A percentile compares a stretch with the other conserved stretches of the same genome.
Evolutionary conservation across 202 grass and related monocot species (phyloP).

Genomic region (Saccharum hybrid): DNA sequence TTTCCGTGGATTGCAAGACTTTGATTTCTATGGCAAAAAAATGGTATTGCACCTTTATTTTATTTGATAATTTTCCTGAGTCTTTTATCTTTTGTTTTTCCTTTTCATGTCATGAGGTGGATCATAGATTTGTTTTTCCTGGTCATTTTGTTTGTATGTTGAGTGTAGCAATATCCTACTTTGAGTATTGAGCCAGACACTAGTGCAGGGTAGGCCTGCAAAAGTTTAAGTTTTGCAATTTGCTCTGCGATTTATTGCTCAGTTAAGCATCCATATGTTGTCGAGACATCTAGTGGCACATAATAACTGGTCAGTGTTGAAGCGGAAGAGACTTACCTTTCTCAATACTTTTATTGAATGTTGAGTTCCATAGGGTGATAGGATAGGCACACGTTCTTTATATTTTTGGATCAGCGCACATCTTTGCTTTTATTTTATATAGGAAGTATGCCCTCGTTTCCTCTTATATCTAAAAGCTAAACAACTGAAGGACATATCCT

Average conservation of each 20-base stretch:
- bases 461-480: slow-evolving; percentile 33
- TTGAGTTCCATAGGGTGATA: slow-evolving; percentile 15
- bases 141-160: slow-evolving; percentile 1
- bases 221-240: slow-evolving; percentile 21
- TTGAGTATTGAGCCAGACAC: neutral
- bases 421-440: neutral
- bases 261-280: neutral
- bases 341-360: slow-evolving; percentile 20
- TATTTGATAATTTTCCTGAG: slow-evolving; percentile 12
- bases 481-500: neutral
- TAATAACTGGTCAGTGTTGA: neutral
- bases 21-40: slow-evolving; percentile 92
- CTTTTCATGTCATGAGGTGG: slow-evolving; percentile 2
- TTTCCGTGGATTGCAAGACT: slow-evolving; percentile 89
- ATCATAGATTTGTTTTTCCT: neutral
- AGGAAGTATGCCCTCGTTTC: neutral
- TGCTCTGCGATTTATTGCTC: neutral
- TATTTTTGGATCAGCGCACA: neutral
- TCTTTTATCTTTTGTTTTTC: neutral
- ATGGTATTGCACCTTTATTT: slow-evolving; percentile 55
- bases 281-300: neutral
- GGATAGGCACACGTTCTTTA: neutral
- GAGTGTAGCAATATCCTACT: neutral
- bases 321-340: neutral
- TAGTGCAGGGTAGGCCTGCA: neutral